Conservation (phyloP, 2,329 filamentous ascomycete species). For the Fusarium sp. region DNA sequence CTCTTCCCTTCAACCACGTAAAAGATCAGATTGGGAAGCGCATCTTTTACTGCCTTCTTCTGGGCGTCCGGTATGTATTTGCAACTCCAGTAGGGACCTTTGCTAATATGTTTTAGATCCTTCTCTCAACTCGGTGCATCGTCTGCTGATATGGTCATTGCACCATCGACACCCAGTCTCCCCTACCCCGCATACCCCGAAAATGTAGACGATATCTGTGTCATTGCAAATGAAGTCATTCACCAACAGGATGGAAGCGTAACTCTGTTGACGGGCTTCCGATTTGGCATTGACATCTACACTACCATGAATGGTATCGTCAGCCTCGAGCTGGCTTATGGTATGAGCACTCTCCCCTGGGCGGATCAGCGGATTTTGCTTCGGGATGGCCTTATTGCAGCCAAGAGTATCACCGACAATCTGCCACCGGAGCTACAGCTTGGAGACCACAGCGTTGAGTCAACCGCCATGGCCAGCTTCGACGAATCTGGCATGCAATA, state of each 20-base stretch:
- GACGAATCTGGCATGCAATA: conserved; percentile 63
- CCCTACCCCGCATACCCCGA: conserved; percentile 83
- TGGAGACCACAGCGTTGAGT: conserved; percentile 52
- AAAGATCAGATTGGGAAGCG: conserved; percentile 79
- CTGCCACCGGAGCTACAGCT: conserved; percentile 77
- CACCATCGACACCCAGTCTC: conserved; percentile 78
- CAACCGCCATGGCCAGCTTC: conserved; percentile 52
- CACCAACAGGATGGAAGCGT: conserved; percentile 75
- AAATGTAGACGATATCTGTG: conserved; percentile 86
- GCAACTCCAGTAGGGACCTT: conserved; percentile 4
- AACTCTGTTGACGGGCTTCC: conserved; percentile 82
- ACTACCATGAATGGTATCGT: conserved; percentile 82
- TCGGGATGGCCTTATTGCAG: conserved; percentile 75
- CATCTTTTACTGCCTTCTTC: conserved; percentile 86
- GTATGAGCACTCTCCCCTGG: conserved; percentile 81
- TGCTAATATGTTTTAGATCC: conserved; percentile 61
- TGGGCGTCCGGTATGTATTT: conserved; percentile 70
- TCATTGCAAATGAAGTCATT: conserved; percentile 76
- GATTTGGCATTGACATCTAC: conserved; percentile 81
- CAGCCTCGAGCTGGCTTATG: conserved; percentile 85
- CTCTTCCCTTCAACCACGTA: conserved; percentile 71
- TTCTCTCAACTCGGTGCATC: conserved; percentile 81
- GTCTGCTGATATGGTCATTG: conserved; percentile 77
- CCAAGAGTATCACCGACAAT: conserved; percentile 74
- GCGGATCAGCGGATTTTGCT: conserved; percentile 80